Percentiles rank a stretch among this genome's conserved stretches.
These are phyloP conservation scores for Tetracentron sinense DNA, from an alignment of 164 flowering plant genomes.

Conservation along the genomic window DNA sequence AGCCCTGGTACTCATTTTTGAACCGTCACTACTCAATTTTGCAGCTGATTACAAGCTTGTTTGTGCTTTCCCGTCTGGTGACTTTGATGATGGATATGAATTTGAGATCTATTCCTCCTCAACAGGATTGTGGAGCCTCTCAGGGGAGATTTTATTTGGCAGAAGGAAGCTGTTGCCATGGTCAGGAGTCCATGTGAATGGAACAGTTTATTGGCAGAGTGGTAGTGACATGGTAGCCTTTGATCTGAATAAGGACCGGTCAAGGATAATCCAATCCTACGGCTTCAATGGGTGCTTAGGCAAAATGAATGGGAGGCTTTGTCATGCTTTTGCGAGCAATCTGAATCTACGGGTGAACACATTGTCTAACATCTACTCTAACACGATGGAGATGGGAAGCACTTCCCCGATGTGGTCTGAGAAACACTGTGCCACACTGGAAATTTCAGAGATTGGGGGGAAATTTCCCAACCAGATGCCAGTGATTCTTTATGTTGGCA, in stretches of 20 bases:
- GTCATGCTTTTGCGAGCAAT: constrained; percentile 3
- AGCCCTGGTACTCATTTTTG: constrained; percentile 39
- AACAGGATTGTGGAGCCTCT: constrained; percentile 35
- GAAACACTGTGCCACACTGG: not conserved
- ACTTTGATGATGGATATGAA: constrained; percentile 41
- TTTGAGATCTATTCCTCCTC: constrained; percentile 50
- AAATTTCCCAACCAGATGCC: not conserved
- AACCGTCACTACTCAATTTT: constrained; percentile 45
- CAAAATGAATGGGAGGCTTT: constrained; percentile 30
- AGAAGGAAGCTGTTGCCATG: constrained; percentile 8
- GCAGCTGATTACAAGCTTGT: constrained; percentile 47
- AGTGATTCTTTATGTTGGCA: constrained; percentile 17
- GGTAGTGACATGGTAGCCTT: constrained; percentile 19
- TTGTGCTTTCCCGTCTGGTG: constrained; percentile 41
- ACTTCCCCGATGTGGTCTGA: constrained; percentile 20
- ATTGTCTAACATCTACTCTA: constrained; percentile 30
- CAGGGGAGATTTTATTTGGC: constrained; percentile 41
- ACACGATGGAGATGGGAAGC: constrained; percentile 35
- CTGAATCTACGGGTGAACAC: constrained; percentile 2
- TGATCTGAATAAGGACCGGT: constrained; percentile 36
- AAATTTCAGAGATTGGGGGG: not conserved
- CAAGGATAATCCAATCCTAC: constrained; percentile 14
- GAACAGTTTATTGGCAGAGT: constrained; percentile 38
- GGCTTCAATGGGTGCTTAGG: constrained; percentile 21
- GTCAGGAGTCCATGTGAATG: constrained; percentile 36